Evolutionary conservation across 1,284 basidiomycete genomes (phyloP), one percentile per base, ranked within the genome.

Genomic region (Neonothopanus nambi): DNA sequence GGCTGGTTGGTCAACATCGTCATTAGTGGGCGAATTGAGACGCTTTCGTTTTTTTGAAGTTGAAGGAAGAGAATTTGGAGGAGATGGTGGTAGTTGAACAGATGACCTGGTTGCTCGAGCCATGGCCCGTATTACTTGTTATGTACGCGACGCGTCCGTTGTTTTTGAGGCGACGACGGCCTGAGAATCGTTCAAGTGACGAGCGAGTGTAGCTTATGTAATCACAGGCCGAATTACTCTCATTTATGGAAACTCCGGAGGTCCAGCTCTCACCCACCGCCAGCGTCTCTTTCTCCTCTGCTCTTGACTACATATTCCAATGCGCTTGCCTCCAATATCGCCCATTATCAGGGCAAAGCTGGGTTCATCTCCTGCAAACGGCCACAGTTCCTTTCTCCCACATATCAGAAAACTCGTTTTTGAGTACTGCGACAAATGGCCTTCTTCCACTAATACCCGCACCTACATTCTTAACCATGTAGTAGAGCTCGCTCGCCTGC

Each of bases 341-440:
- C 74, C 76, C 21, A 63, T 83, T 47, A 67, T 86, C 59, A 74
- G 88, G 56, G 88, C 81, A 8, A 74, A 75, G 59, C 74, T 91
- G 42, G 73, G 77, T 54, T 82, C 89, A 0, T 64, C 67, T 17
- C 84, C 85, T 18, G 78, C 84, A 51, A 92, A 91, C 65, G 89
- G 89, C 0, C 85, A 87, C 64, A 66, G 71, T 28, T 71, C 81
- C 1, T 92, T 87, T 67, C 72, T 91, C 15, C 87, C 90, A 2
- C 83, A 84, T 60, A 74, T 87, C n/a, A 74, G 89, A 48, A 92
- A 91, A 67, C 74, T 94, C 57, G 89, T 94, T 54, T 83, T 94
- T 66, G 89, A 92, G 69, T 93, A 81, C 69, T 92, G 91, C 70
- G 85, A 93, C 64, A 81, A 79, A 56, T 90, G 86, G 81, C 82